These are phyloP conservation scores for Talaromyces sp. DNA, from an alignment of 2,329 filamentous ascomycete genomes.

Conservation along the genomic window DNA sequence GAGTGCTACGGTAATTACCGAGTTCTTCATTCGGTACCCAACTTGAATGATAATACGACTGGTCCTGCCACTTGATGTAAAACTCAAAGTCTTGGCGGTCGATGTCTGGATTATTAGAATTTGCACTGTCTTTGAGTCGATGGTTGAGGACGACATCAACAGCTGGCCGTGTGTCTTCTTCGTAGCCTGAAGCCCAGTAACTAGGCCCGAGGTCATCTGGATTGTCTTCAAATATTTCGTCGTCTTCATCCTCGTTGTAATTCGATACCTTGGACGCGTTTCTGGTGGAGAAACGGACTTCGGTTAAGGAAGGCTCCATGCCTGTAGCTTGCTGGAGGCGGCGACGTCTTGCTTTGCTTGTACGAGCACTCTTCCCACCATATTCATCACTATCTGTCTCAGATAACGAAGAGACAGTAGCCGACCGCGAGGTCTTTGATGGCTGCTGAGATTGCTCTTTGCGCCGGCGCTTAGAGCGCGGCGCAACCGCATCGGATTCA, in stretches of 20 bases:
- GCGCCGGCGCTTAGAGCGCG: slow-evolving; percentile 53
- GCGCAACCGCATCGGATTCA: slow-evolving; percentile 69
- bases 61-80: slow-evolving; percentile 93
- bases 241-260: slow-evolving; percentile 69
- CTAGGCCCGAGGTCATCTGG: slow-evolving; percentile 66
- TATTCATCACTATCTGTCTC: slow-evolving; percentile 72
- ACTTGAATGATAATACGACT: slow-evolving; percentile 92
- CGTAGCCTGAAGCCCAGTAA: slow-evolving; percentile 66
- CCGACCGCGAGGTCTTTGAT: slow-evolving; percentile 51
- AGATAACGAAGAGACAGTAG: slow-evolving; percentile 64
- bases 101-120: slow-evolving; percentile 35
- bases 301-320: slow-evolving; percentile 67
- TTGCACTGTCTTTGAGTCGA: slow-evolving; percentile 70
- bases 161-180: slow-evolving; percentile 77
- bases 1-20: slow-evolving; percentile 76
- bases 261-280: slow-evolving; percentile 75
- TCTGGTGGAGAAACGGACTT: slow-evolving; percentile 89
- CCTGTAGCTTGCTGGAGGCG: slow-evolving; percentile 68
- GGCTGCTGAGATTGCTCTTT: slow-evolving; percentile 55
- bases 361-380: slow-evolving; percentile 71
- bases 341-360: slow-evolving; percentile 74
- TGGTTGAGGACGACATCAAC: slow-evolving; percentile 93
- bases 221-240: slow-evolving; percentile 58
- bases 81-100: slow-evolving; percentile 78
- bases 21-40: slow-evolving; percentile 84